Evolutionary conservation across 441 rosid species (phyloP).

Genomic region (Manihot esculenta): DNA sequence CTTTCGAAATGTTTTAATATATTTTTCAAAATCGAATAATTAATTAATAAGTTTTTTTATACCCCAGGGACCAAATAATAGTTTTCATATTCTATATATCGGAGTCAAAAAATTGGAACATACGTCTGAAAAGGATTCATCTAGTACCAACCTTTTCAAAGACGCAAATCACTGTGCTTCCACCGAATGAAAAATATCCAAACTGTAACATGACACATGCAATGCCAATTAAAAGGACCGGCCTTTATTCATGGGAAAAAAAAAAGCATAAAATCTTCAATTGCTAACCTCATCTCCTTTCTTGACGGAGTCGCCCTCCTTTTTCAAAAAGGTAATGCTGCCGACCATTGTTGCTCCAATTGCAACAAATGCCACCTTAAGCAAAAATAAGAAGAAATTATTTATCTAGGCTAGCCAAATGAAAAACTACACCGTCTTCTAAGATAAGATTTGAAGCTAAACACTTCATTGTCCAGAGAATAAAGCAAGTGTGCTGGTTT

Average conservation of each 20-base stretch:
- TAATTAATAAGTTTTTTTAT: too few species aligned
- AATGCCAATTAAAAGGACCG: conserved; percentile 19
- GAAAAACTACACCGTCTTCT: neutral
- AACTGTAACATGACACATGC: conserved; percentile 46
- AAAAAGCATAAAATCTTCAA: neutral
- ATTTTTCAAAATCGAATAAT: too few species aligned
- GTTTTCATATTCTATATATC: too few species aligned
- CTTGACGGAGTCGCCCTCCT: conserved; percentile 61
- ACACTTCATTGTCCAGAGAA: neutral
- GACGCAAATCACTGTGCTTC: conserved; percentile 89
- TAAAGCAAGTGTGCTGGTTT: neutral
- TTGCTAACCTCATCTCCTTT: conserved; percentile 80
- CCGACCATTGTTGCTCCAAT: conserved; percentile 99
- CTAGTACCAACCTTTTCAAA: conserved; percentile 74
- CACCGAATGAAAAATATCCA: conserved; percentile 94
- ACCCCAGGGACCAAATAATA: too few species aligned
- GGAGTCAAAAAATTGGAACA: neutral
- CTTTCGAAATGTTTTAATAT: too few species aligned
- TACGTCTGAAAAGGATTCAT: neutral
- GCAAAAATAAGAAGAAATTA: conserved; percentile 4
- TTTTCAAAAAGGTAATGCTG: conserved; percentile 65
- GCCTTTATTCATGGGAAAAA: neutral
- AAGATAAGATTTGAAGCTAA: neutral
- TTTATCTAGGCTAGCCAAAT: neutral
- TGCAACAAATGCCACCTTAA: conserved; percentile 92